Evolutionary conservation across 306 rosid species (phyloP).

Genomic region (Citrullus colocynthis): DNA sequence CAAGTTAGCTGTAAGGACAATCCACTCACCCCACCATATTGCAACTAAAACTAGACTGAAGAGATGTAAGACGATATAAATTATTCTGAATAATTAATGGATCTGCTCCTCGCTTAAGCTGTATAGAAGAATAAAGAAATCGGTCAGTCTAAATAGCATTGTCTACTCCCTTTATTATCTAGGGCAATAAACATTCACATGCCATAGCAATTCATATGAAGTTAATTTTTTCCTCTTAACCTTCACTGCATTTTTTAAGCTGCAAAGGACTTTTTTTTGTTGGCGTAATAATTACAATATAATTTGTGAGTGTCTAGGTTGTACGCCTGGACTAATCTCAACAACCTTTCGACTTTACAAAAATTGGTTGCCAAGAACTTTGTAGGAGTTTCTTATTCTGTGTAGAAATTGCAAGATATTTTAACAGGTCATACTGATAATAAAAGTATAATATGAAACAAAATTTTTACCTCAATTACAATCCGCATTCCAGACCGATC

Average conservation of each 20-base stretch:
- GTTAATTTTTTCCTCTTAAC: background rate
- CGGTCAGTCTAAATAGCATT: background rate
- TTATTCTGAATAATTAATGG: constrained; percentile 76
- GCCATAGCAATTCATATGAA: background rate
- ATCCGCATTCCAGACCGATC: constrained; percentile 97
- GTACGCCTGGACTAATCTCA: background rate
- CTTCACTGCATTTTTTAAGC: background rate
- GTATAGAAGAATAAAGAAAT: constrained; percentile 20
- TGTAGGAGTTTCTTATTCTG: background rate
- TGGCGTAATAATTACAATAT: background rate
- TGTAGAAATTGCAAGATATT: background rate
- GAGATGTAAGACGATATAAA: constrained; percentile 76
- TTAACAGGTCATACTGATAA: background rate
- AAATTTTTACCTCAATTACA: constrained; percentile 64
- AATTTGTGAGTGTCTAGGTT: background rate
- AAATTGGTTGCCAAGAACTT: background rate
- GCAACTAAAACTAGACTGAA: constrained; percentile 83
- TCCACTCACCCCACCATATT: constrained; percentile 95
- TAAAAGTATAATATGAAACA: background rate
- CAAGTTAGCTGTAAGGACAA: background rate
- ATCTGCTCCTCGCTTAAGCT: constrained; percentile 87
- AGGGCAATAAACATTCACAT: background rate
- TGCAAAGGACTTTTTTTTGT: background rate
- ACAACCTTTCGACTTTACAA: background rate
- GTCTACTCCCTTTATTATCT: background rate